Evolutionary conservation across 2,329 filamentous ascomycete genomes (phyloP).

Genomic region (Penicillium hordei): DNA sequence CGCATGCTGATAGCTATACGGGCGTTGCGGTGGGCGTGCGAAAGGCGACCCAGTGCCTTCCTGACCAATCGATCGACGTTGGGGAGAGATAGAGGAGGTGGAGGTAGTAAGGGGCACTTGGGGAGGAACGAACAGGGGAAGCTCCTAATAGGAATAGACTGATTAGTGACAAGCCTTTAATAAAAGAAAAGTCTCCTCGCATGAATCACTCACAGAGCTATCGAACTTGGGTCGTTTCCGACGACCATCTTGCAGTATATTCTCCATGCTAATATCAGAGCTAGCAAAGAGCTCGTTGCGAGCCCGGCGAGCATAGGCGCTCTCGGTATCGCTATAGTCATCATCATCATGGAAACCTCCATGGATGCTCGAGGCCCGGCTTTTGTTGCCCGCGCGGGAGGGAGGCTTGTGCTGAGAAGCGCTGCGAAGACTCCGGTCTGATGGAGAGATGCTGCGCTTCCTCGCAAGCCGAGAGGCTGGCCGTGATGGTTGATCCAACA

Average conservation of each 20-base stretch:
- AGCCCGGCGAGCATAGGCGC: constrained; percentile 71
- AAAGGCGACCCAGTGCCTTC: constrained; percentile 69
- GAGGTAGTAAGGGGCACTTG: constrained; percentile 93
- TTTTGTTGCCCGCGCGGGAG: constrained; percentile 67
- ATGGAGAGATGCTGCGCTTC: constrained; percentile 76
- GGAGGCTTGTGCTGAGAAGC: constrained; percentile 72
- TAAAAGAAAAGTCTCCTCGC: not conserved
- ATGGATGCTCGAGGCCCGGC: constrained; percentile 61
- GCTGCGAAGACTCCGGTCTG: constrained; percentile 71
- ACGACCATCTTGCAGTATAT: constrained; percentile 95
- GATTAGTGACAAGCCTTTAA: constrained; percentile 10
- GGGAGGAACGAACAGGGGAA: constrained; percentile 90
- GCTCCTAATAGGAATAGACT: constrained; percentile 62
- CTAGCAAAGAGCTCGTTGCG: constrained; percentile 84
- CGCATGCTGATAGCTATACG: constrained; percentile 73
- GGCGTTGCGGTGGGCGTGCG: constrained; percentile 71
- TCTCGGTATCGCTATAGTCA: constrained; percentile 85
- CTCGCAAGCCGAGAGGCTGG: constrained; percentile 69
- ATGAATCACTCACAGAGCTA: constrained; percentile 76
- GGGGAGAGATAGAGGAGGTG: constrained; percentile 94
- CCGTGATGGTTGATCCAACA: constrained; percentile 61
- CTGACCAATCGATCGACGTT: constrained; percentile 74
- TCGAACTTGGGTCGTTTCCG: constrained; percentile 93
- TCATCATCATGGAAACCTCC: constrained; percentile 67
- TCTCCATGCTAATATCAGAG: constrained; percentile 96